These are phyloP conservation scores for Zasmidium cellare DNA, from an alignment of 2,329 filamentous ascomycete genomes.

Conservation along the genomic window DNA sequence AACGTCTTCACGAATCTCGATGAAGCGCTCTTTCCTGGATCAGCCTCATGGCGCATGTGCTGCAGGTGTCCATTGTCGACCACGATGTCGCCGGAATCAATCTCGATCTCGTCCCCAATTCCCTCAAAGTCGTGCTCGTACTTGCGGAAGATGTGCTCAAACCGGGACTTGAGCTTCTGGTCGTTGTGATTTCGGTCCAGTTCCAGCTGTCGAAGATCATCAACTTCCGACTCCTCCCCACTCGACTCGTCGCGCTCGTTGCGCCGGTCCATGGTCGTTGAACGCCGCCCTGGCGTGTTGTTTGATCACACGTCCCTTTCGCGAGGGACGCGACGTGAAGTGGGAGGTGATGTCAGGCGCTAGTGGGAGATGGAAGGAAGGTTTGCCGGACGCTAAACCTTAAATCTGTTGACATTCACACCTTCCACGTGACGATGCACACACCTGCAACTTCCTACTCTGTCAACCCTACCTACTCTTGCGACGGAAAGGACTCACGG, in stretches of 20 bases:
- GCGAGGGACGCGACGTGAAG: background rate
- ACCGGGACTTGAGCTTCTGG: constrained; percentile 73
- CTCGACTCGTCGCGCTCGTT: background rate
- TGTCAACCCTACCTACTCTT: too few relatives aligned
- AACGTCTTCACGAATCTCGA: constrained; percentile 34
- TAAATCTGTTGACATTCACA: background rate
- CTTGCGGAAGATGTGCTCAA: constrained; percentile 87
- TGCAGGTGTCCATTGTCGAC: constrained; percentile 86
- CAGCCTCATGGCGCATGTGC: constrained; percentile 60
- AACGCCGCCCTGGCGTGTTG: background rate
- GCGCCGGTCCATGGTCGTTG: background rate
- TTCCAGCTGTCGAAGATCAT: constrained; percentile 16
- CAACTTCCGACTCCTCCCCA: background rate
- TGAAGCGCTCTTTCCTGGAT: constrained; percentile 42
- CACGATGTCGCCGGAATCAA: constrained; percentile 77
- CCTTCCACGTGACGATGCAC: too few relatives aligned
- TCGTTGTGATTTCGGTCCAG: constrained; percentile 54
- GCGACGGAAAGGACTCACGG: too few relatives aligned
- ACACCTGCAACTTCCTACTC: too few relatives aligned
- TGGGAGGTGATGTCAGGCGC: background rate
- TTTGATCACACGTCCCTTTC: background rate
- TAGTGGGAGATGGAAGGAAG: background rate
- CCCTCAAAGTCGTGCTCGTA: constrained; percentile 70
- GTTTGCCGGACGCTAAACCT: background rate
- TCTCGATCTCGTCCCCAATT: constrained; percentile 85